phyloP scores from a whole-genome alignment of 179 eudicot genomes.

The Actinidia arguta region DNA sequence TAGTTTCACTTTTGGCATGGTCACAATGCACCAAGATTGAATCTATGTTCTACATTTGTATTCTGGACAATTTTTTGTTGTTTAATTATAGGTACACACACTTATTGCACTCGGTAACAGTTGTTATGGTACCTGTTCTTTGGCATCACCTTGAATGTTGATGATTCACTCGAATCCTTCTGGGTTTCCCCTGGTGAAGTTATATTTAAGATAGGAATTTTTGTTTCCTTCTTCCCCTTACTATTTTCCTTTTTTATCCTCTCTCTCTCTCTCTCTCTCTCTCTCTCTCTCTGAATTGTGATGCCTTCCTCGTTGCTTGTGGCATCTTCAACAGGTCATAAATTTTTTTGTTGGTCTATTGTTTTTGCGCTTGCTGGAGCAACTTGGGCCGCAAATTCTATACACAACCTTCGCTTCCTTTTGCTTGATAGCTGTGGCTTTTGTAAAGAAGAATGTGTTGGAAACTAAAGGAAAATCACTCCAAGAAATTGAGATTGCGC shows the following conservation, averaged over 20 bases:
- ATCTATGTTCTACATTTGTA: no score
- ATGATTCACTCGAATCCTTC: not conserved
- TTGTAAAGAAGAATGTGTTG: conserved; percentile 78
- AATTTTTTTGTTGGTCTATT: conserved; percentile 87
- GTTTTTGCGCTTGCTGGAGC: conserved; percentile 81
- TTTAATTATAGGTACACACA: no score
- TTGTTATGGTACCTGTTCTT: not conserved
- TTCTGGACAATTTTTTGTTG: no score
- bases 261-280: not conserved
- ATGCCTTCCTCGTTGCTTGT: not conserved
- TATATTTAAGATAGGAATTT: not conserved
- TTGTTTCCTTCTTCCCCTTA: not conserved
- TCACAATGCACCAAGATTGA: no score
- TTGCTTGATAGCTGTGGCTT: conserved; percentile 69
- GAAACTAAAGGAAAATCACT: conserved; percentile 95
- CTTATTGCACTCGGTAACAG: not conserved
- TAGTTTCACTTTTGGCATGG: no score
- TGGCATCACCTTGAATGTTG: not conserved
- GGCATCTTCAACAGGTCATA: conserved; percentile 58
- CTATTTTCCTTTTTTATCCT: not conserved
- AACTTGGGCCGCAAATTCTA: conserved; percentile 74
- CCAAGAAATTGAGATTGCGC: conserved; percentile 94
- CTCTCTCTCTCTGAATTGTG: not conserved
- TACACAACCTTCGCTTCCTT: conserved; percentile 72
- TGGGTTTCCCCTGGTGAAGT: not conserved